Conservation (phyloP, 2,329 filamentous ascomycete species). For the Thelonectria rubi region DNA sequence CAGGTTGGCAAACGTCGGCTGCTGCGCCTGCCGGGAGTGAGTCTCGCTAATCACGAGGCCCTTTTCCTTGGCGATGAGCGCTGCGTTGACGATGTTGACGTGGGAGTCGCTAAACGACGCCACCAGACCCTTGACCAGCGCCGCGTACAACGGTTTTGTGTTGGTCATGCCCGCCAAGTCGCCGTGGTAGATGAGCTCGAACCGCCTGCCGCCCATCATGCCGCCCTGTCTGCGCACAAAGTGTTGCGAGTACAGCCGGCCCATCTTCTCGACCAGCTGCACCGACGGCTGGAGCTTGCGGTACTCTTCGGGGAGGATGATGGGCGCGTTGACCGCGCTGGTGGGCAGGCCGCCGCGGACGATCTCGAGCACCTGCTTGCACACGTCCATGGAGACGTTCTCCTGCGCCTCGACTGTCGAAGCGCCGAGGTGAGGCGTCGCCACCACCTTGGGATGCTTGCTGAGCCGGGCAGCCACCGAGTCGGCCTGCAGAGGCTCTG, state of each 20-base stretch:
- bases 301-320: slow-evolving; percentile 84
- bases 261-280: slow-evolving; percentile 80
- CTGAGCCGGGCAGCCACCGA: slow-evolving; percentile 71
- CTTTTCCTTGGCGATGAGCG: slow-evolving; percentile 77
- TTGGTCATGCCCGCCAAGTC: slow-evolving; percentile 76
- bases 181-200: slow-evolving; percentile 82
- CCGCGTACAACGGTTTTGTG: slow-evolving; percentile 81
- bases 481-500: slow-evolving; percentile 68
- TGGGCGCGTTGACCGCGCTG: slow-evolving; percentile 80
- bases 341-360: slow-evolving; percentile 77
- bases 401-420: slow-evolving; percentile 86
- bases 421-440: slow-evolving; percentile 82
- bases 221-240: slow-evolving; percentile 58
- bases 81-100: slow-evolving; percentile 85
- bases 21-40: slow-evolving; percentile 68
- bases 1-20: slow-evolving; percentile 72
- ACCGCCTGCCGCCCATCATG: slow-evolving; percentile 69
- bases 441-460: slow-evolving; percentile 75
- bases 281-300: slow-evolving; percentile 81
- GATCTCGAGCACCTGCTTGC: slow-evolving; percentile 79
- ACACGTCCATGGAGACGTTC: slow-evolving; percentile 84
- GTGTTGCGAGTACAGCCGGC: slow-evolving; percentile 80
- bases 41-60: slow-evolving; percentile 82
- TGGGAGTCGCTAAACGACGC: slow-evolving; percentile 73
- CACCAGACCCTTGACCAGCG: slow-evolving; percentile 79